Base-by-base conservation (phyloP, 768 basidiomycete genomes). In the Pisolithus tinctorius region DNA sequence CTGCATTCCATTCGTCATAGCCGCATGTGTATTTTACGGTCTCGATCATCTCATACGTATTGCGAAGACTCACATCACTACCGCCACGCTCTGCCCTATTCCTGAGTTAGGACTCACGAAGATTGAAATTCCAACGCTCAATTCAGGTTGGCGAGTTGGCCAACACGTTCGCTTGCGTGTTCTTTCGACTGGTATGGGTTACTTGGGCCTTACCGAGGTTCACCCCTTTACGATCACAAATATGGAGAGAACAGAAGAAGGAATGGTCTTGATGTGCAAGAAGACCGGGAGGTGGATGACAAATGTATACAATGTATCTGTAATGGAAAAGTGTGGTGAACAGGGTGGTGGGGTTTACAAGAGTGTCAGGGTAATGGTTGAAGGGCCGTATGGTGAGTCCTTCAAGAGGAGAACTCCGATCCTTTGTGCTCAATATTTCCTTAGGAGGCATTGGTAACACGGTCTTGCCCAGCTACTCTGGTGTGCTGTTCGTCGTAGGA, bases 201-300 rank as follows among this genome's bases (percentile, higher is more conserved):
- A 71, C 65, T 64, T 69, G 34, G 77, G 77, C 10, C 80, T 80
- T 74, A 65, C 76, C 6, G 83, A 90, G 61, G 66, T 71, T 1
- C 91, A 93, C 57, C 90, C 88, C 0, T 92, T 92, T 67, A 88
- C 90, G 2, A 87, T 92, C 54, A 82, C 88, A 4, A 83, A 79
- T 51, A 80, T 80, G 3, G 72, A 76, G 16, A 66, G 69, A 16
- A 72, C 71, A 17, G 67, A 72, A 17, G 80, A 84, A 36, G 86
- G 87, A 0, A 59, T 90, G 54, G 76, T 84, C 1, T 63, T 90
- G 40, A 70, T 88, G 64, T 79, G 78, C 55, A 89, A 87, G 70
- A 77, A 74, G 52, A 66, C 73, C 0, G 88, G 88, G 1, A 68
- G 68, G 3, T 91, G 85, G 83, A 87, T 86, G 9, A 64, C 62